A percentile compares a stretch with the other conserved stretches of the same genome.
phyloP scores from a whole-genome alignment of 257 asterid genomes.

The Nicotiana sylvestris region DNA sequence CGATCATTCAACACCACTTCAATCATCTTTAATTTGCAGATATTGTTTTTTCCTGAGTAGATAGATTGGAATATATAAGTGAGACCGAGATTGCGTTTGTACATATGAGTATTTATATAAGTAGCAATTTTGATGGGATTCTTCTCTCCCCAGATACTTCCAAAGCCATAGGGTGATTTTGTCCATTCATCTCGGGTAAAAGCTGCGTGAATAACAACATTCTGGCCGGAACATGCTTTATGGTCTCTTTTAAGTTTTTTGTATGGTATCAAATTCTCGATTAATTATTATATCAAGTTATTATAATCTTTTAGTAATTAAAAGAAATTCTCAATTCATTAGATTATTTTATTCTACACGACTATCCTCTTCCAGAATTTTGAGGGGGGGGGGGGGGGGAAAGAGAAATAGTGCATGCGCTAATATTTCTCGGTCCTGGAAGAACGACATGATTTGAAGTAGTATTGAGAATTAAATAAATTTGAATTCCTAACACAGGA shows the following conservation, averaged over 20 bases:
- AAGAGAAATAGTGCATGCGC: no score
- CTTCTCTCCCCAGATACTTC: not conserved
- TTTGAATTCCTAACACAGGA: not conserved
- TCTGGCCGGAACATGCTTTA: not conserved
- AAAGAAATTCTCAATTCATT: no score
- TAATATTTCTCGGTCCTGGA: no score
- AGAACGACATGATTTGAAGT: no score
- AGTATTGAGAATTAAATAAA: not conserved
- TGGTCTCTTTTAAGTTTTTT: not conserved
- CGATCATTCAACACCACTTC: slow-evolving; percentile 11
- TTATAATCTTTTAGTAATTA: no score
- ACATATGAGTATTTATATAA: not conserved
- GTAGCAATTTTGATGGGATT: not conserved
- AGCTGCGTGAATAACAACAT: not conserved
- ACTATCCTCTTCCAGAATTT: no score
- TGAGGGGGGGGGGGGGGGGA: no score
- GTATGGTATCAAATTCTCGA: not conserved
- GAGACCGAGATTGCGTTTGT: not conserved
- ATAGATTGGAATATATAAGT: not conserved
- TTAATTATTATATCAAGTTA: no score
- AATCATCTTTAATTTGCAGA: not conserved
- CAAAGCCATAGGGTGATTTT: not conserved
- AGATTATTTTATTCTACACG: no score
- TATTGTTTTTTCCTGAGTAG: not conserved
- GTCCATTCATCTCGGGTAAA: not conserved